Evolutionary conservation across 2,329 filamentous ascomycete genomes (phyloP).

Genomic region (Thielaviopsis punctulata): DNA sequence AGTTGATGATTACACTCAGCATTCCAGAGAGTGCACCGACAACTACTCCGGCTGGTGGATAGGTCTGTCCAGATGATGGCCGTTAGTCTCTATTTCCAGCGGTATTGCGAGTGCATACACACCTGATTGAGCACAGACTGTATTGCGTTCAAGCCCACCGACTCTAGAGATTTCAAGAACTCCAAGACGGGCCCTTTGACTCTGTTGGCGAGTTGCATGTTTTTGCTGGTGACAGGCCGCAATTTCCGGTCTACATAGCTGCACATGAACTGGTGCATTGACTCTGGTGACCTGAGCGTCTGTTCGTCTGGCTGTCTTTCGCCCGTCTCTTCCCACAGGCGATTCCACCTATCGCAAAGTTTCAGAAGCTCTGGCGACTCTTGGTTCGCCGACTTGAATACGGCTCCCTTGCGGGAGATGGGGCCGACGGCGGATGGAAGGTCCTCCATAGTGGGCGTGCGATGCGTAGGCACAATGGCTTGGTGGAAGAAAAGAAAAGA

Average conservation of each 20-base stretch:
- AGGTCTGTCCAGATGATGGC: not conserved
- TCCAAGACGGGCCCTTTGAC: not conserved
- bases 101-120: not conserved
- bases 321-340: not conserved
- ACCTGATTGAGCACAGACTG: not conserved
- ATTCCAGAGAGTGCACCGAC: not conserved
- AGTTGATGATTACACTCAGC: not conserved
- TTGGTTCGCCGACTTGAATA: not conserved
- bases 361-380: not conserved
- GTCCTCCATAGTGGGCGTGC: not conserved
- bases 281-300: not conserved
- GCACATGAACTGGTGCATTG: not conserved
- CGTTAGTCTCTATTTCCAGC: not conserved
- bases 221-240: not conserved
- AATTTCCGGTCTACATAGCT: not conserved
- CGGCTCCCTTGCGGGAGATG: not conserved
- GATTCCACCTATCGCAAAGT: not conserved
- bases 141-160: not conserved
- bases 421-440: not conserved
- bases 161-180: not conserved
- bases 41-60: not conserved
- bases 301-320: not conserved
- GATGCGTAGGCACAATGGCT: too few relatives aligned
- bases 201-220: not conserved
- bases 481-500: not conserved